A percentile compares a stretch with the other conserved stretches of the same genome.
Evolutionary conservation across 768 basidiomycete genomes (phyloP).

Genomic region (Mycena maculata): DNA sequence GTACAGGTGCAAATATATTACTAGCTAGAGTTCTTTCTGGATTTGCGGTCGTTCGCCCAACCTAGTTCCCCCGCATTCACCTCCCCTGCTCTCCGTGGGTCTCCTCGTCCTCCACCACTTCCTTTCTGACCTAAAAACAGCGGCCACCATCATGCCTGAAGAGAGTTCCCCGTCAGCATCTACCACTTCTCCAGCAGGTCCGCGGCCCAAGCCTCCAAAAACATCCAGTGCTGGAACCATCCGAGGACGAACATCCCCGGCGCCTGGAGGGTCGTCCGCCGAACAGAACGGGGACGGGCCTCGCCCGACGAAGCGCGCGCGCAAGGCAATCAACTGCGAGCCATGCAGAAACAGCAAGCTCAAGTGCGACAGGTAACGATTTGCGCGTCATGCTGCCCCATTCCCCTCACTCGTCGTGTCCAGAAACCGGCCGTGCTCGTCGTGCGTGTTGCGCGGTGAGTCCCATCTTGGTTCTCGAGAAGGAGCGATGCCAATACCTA

Average conservation of each 20-base stretch:
- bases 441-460: conserved; percentile 84
- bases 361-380: conserved; percentile 79
- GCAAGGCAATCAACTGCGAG: conserved; percentile 91
- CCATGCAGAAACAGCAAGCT: conserved; percentile 90
- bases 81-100: conserved; percentile 26
- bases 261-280: conserved; percentile 45
- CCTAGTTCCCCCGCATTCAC: conserved; percentile 1
- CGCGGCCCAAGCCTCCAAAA: conserved; percentile 56
- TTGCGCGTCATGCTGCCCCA: conserved; percentile 12
- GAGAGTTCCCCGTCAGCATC: conserved; percentile 46
- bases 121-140: conserved; percentile 45
- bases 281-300: conserved; percentile 65
- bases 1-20: conserved; percentile 23
- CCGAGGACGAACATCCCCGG: conserved; percentile 63
- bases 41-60: conserved; percentile 23
- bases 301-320: conserved; percentile 82
- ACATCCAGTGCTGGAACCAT: conserved; percentile 56
- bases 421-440: conserved; percentile 90
- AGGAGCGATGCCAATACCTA: conserved; percentile 26
- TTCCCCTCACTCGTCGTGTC: conserved; percentile 14
- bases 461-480: conserved; percentile 32
- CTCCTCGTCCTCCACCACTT: conserved; percentile 18
- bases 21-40: conserved; percentile 16
- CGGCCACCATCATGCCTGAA: conserved; percentile 49
- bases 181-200: conserved; percentile 51